phyloP scores from a whole-genome alignment of 768 basidiomycete species.

The Serendipita sp. region DNA sequence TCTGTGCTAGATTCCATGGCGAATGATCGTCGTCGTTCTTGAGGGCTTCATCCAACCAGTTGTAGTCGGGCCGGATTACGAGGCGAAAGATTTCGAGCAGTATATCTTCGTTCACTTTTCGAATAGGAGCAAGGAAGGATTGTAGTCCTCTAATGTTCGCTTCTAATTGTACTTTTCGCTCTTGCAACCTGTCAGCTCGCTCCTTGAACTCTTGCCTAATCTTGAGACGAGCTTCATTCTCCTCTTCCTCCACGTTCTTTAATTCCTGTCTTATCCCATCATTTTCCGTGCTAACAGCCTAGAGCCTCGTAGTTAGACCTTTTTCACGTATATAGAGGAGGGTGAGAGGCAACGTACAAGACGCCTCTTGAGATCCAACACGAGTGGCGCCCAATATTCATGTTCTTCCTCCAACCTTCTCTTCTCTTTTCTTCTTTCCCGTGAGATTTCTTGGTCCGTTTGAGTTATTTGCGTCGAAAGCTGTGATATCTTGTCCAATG shows the following conservation, averaged over 20 bases:
- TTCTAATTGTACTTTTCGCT: neutral
- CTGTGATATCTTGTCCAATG: neutral
- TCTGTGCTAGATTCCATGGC: neutral
- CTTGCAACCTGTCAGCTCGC: neutral
- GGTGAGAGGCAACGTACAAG: too few species aligned
- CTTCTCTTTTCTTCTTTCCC: neutral
- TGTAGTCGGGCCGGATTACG: neutral
- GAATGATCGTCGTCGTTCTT: neutral
- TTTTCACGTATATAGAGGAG: too few species aligned
- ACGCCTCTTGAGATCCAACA: neutral
- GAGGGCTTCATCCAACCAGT: too few species aligned
- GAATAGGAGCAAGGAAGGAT: neutral
- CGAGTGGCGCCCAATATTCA: neutral
- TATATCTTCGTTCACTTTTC: neutral
- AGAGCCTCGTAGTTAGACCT: neutral
- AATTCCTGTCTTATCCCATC: neutral
- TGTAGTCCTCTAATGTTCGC: neutral
- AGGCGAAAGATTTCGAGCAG: neutral
- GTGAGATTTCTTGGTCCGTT: neutral
- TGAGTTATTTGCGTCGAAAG: neutral
- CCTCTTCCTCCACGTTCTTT: neutral
- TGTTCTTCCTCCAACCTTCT: neutral
- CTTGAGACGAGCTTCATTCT: neutral
- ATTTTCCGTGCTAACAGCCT: neutral
- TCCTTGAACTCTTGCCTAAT: neutral